Percentiles rank a stretch among this genome's conserved stretches.
These are phyloP conservation scores for Camelina hispida DNA, from an alignment of 345 rosid genomes.

Conservation along the genomic window DNA sequence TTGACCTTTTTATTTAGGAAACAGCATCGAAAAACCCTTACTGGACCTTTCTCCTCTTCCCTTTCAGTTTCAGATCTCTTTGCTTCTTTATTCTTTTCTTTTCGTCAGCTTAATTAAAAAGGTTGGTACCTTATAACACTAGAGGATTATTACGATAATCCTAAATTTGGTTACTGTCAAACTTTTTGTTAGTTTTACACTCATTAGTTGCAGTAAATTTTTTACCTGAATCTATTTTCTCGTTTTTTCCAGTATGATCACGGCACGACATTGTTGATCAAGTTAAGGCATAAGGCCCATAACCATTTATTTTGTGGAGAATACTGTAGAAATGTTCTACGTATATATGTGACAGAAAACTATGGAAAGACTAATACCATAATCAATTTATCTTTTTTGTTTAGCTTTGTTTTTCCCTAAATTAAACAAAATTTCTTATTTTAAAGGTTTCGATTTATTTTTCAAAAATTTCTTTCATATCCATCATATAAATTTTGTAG, in stretches of 20 bases:
- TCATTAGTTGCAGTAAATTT: neutral
- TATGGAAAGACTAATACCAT: neutral
- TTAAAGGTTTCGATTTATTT: neutral
- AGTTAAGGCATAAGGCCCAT: neutral
- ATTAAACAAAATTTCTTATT: neutral
- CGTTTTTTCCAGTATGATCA: neutral
- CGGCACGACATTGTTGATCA: neutral
- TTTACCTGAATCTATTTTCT: neutral
- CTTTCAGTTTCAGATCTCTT: neutral
- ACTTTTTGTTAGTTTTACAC: neutral
- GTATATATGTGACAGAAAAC: neutral
- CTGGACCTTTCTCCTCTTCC: neutral
- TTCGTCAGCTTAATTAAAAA: neutral
- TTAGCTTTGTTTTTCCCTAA: neutral
- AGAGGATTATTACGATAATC: no score
- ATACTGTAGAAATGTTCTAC: neutral
- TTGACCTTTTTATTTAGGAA: constrained; percentile 29
- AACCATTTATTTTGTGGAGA: neutral
- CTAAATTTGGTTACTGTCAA: neutral
- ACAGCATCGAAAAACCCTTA: constrained; percentile 19
- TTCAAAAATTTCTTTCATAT: neutral
- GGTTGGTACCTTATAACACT: no score
- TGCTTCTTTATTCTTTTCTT: neutral
- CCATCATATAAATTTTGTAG: neutral
- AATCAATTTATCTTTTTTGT: neutral